Percentiles rank a stretch among this genome's conserved stretches.
These are phyloP conservation scores for Trametes pubescens DNA, from an alignment of 1,284 basidiomycete species.

Conservation along the genomic window DNA sequence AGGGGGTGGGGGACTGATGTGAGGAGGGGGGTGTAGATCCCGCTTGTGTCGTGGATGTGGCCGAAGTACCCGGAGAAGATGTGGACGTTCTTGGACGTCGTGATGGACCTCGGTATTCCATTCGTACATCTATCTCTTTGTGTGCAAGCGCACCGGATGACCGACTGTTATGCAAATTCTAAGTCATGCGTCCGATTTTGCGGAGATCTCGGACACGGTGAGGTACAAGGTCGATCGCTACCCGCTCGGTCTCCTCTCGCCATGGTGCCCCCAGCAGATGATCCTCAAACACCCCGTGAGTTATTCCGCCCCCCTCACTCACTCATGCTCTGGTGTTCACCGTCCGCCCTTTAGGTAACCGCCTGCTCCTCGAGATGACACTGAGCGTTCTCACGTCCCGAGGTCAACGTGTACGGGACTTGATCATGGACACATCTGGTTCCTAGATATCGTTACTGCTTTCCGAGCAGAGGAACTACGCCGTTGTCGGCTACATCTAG, in stretches of 20 bases:
- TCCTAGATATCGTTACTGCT: too few relatives aligned
- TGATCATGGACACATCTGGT: too few relatives aligned
- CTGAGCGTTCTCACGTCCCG: too few relatives aligned
- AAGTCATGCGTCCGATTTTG: conserved; percentile 30
- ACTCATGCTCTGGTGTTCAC: too few relatives aligned
- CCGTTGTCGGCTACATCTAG: too few relatives aligned
- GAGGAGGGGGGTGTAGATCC: conserved; percentile 15
- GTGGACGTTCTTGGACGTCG: conserved; percentile 28
- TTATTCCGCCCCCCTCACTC: too few relatives aligned
- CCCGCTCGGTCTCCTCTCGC: conserved; percentile 25
- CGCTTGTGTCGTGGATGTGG: conserved; percentile 28
- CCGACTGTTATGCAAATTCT: conserved; percentile 23
- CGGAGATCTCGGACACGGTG: conserved; percentile 27
- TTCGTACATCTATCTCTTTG: conserved; percentile 20
- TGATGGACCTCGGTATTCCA: conserved; percentile 28
- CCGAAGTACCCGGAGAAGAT: conserved; percentile 23
- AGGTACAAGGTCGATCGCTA: conserved; percentile 24
- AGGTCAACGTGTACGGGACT: too few relatives aligned
- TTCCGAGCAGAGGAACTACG: too few relatives aligned
- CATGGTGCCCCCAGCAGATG: conserved; percentile 34
- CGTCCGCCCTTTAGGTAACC: conserved; percentile 30
- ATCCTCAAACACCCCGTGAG: conserved; percentile 36
- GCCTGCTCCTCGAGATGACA: too few relatives aligned
- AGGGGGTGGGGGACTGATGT: not conserved
- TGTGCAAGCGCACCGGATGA: not conserved